Percentiles rank a stretch among this genome's conserved stretches.
These are phyloP conservation scores for Solanum etuberosum DNA, from an alignment of 257 asterid genomes.

Conservation along the genomic window DNA sequence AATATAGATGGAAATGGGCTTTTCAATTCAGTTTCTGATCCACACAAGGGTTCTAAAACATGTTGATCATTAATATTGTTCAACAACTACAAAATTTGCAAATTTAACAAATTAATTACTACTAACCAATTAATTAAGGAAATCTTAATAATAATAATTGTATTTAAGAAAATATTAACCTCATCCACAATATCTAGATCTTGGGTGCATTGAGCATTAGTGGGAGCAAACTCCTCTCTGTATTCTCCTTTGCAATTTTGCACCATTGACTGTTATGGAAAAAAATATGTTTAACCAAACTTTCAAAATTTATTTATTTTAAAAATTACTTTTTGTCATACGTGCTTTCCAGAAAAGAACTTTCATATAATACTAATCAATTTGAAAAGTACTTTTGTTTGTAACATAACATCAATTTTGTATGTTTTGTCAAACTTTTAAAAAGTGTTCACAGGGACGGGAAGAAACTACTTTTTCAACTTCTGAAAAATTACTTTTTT, in stretches of 20 bases:
- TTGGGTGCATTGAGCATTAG: constrained; percentile 12
- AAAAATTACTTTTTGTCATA: neutral
- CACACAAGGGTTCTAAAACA: constrained; percentile 7
- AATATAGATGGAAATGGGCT: neutral
- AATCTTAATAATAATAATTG: neutral
- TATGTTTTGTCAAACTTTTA: too few relatives aligned
- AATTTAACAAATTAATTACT: neutral
- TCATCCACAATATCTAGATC: constrained; percentile 4
- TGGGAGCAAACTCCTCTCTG: constrained; percentile 1
- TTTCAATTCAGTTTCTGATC: neutral
- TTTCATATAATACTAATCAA: neutral
- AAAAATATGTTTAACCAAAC: neutral
- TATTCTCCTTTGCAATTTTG: constrained; percentile 23
- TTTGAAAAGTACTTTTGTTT: neutral
- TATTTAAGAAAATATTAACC: constrained; percentile 4
- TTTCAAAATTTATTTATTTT: neutral
- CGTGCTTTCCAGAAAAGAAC: too few relatives aligned
- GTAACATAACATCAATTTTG: neutral
- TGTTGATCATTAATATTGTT: neutral
- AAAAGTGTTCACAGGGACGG: neutral
- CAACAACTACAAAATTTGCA: neutral
- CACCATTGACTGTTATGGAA: constrained; percentile 15
- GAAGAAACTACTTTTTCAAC: too few relatives aligned
- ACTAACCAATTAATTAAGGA: neutral
- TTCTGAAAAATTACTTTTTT: too few relatives aligned